Percentiles rank a stretch among this genome's conserved stretches.
Conservation (phyloP, 1,284 basidiomycete species). For the Boletellus sp. region DNA sequence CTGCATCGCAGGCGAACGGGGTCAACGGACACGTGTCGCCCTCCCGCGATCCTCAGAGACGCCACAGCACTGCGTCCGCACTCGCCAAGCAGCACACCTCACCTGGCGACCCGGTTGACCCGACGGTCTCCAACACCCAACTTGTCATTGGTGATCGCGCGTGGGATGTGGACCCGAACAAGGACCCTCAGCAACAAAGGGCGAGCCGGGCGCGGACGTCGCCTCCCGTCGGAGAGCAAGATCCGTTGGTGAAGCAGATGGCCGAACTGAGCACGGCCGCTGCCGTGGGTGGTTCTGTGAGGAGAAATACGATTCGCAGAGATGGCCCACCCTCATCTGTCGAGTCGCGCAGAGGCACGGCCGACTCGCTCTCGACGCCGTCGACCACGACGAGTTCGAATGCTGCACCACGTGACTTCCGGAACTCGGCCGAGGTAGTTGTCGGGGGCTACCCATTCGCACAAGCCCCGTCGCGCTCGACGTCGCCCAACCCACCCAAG, state of each 20-base stretch:
- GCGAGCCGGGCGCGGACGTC: constrained; percentile 17
- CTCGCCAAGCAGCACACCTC: constrained; percentile 23
- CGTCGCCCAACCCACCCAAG: constrained; percentile 68
- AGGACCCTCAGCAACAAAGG: constrained; percentile 52
- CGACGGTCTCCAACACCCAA: constrained; percentile 58
- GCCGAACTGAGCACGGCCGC: constrained; percentile 45
- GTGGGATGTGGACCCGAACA: constrained; percentile 61
- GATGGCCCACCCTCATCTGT: constrained; percentile 21
- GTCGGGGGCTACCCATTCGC: constrained; percentile 65
- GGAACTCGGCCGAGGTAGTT: constrained; percentile 67
- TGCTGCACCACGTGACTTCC: constrained; percentile 45
- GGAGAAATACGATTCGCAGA: constrained; percentile 24
- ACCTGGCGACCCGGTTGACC: constrained; percentile 49
- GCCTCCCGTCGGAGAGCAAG: constrained; percentile 42
- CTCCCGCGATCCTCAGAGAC: constrained; percentile 21
- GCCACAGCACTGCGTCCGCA: constrained; percentile 26
- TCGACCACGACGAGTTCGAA: constrained; percentile 5
- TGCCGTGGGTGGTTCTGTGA: constrained; percentile 14
- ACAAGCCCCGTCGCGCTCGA: constrained; percentile 55
- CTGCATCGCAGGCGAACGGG: constrained; percentile 23
- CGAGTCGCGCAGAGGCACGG: constrained; percentile 21
- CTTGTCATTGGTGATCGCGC: constrained; percentile 60
- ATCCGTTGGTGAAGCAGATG: constrained; percentile 76
- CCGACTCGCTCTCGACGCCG: constrained; percentile 30
- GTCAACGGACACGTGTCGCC: constrained; percentile 31